Evolutionary conservation across 306 rosid species (phyloP), one percentile per base, ranked within the genome.

Genomic region (Cucurbita ficifolia): DNA sequence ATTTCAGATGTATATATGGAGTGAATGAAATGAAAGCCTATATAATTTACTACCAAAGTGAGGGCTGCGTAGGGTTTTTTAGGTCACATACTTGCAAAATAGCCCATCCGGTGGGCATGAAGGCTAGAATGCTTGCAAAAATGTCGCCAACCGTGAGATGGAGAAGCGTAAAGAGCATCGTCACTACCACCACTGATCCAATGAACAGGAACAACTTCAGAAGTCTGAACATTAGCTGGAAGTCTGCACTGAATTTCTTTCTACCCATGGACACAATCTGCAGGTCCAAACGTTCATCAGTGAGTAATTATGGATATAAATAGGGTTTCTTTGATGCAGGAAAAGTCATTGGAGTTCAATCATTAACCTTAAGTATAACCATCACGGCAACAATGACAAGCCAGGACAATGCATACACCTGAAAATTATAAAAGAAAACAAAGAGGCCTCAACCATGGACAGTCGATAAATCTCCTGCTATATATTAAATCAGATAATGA

Each of bases 341-440:
- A 80, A 70, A 52, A 78, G 65, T 73, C 10, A 39, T 71, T 59
- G 14, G 45, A 45, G 69, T 76, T 35, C 36, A 49, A 60, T 71
- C 72, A 78, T 88, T 38, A 18, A 90, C 98, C 97, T 94, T 94
- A 74, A 94, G 79, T 82, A 89, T 82, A 82, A 91, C 62, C 91
- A 94, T 84, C 76, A 81, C 92, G 62, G 90, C 97, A 54, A 89
- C 86, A 75, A 94, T 91, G 81, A 94, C 99, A 55, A 89, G 80
- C 99, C 99, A 94, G 68, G 99, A 94, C 68, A 94, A 84, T 77
- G 84, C 99, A 81, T 91, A 94, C 69, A 91, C 88, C 97, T 91
- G 92, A 46, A 86, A 74, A 58, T 64, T 46, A 12, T 12, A 1
- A 54, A 10, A 6, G 29, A 60, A 48, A 74, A 8, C 7, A n/a